phyloP scores from a whole-genome alignment of 495 filamentous ascomycete species.

The Aspergillus cristatus region DNA sequence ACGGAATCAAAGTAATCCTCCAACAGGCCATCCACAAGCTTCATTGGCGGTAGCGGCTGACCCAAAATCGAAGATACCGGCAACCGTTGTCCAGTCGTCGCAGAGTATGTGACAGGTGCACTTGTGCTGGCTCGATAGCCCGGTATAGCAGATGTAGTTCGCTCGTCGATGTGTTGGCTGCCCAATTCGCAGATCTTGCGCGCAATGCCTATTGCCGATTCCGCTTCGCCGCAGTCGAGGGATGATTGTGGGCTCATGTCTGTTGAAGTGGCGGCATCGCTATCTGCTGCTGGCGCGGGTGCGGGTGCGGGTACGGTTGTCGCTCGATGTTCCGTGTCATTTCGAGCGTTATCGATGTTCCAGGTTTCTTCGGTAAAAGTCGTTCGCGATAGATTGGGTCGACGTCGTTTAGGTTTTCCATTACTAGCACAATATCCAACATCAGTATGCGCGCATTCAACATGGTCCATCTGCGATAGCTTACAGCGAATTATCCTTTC shows the following conservation, averaged over 20 bases:
- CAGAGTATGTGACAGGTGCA: background rate
- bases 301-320: background rate
- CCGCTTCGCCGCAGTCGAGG: slow-evolving; percentile 14
- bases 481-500: slow-evolving; percentile 1
- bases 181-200: slow-evolving; percentile 16
- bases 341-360: background rate
- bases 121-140: slow-evolving; percentile 12
- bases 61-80: slow-evolving; percentile 15
- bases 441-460: no score
- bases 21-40: slow-evolving; percentile 12
- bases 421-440: background rate
- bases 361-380: no score
- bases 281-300: background rate
- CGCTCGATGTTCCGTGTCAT: background rate
- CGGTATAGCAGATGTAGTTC: slow-evolving; percentile 23
- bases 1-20: slow-evolving; percentile 25
- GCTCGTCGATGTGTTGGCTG: slow-evolving; percentile 15
- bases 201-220: slow-evolving; percentile 19
- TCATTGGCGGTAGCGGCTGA: slow-evolving; percentile 12
- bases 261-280: background rate
- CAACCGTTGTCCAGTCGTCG: slow-evolving; percentile 2
- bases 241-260: background rate
- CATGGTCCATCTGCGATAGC: background rate
- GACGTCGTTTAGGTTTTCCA: background rate
- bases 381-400: no score